phyloP scores from a whole-genome alignment of 2,329 filamentous ascomycete species.

The Aspergillus ochraceoroseus region DNA sequence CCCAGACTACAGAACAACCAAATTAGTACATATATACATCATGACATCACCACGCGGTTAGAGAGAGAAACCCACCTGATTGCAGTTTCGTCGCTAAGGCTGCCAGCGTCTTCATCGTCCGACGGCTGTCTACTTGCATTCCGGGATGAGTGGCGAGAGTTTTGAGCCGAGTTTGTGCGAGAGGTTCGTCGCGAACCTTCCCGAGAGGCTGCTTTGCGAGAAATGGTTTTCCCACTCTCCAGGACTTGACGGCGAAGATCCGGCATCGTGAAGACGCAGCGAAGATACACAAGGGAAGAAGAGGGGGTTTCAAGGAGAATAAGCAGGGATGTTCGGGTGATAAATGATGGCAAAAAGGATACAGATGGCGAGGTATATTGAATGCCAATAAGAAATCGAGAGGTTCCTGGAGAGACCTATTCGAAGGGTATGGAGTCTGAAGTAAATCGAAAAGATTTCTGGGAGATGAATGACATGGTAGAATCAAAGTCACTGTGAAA shows the following conservation, averaged over 20 bases:
- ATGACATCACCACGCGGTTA: conserved; percentile 36
- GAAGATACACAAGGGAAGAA: background rate
- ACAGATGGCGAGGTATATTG: background rate
- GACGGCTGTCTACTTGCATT: conserved; percentile 53
- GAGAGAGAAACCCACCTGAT: conserved; percentile 47
- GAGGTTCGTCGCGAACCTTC: conserved; percentile 52
- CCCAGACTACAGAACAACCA: conserved; percentile 47
- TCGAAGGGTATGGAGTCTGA: conserved; percentile 20
- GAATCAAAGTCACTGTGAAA: background rate
- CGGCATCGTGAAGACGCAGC: conserved; percentile 38
- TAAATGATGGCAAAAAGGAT: background rate
- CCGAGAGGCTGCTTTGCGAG: conserved; percentile 56
- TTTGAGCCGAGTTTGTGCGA: conserved; percentile 49
- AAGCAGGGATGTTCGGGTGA: background rate
- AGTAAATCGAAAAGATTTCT: conserved; percentile 16
- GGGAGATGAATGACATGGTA: conserved; percentile 22
- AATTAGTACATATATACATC: background rate
- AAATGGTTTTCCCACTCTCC: conserved; percentile 61
- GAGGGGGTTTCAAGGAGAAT: background rate
- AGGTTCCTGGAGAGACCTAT: conserved; percentile 12
- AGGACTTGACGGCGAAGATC: conserved; percentile 55
- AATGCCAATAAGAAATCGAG: background rate
- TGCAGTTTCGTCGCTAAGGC: conserved; percentile 55
- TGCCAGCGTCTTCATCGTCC: conserved; percentile 55
- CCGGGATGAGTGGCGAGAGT: conserved; percentile 52